These are phyloP conservation scores for Eruca vesicaria DNA, from an alignment of 441 rosid species.

Conservation along the genomic window DNA sequence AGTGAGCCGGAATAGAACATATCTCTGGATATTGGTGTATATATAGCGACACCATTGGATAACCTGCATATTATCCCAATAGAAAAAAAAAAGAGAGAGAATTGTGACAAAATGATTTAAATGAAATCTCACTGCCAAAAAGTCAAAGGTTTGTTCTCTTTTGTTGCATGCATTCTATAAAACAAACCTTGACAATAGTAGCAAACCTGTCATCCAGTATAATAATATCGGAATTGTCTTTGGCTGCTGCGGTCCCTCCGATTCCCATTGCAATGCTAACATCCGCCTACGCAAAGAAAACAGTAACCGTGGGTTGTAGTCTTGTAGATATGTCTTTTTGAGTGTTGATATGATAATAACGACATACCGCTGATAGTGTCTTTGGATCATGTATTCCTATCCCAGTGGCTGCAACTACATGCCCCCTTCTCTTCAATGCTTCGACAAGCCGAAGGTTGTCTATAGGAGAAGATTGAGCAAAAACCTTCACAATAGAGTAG, in stretches of 20 bases:
- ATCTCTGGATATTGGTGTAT: conserved; percentile 80
- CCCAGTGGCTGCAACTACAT: conserved; percentile 89
- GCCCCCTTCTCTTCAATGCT: conserved; percentile 64
- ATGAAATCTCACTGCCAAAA: background rate
- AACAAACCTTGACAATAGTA: conserved; percentile 79
- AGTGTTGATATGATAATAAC: conserved; percentile 11
- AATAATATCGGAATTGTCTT: conserved; percentile 80
- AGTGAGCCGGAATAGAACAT: conserved; percentile 81
- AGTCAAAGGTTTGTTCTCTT: no score
- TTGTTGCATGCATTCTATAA: no score
- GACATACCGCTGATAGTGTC: conserved; percentile 66
- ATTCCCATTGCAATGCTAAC: conserved; percentile 89
- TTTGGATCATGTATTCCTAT: conserved; percentile 89
- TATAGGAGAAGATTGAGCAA: conserved; percentile 67
- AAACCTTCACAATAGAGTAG: conserved; percentile 60
- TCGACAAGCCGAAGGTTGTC: conserved; percentile 79
- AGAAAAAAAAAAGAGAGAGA: background rate
- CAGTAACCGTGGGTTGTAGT: conserved; percentile 5
- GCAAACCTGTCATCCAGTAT: conserved; percentile 62
- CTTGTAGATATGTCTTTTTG: background rate
- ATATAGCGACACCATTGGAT: conserved; percentile 87
- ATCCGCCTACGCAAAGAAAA: conserved; percentile 49
- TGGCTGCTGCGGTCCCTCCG: conserved; percentile 70
- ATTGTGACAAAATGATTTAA: background rate
- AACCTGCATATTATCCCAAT: conserved; percentile 54